phyloP scores from a whole-genome alignment of 164 flowering plant genomes.

The Dillenia suffruticosa region DNA sequence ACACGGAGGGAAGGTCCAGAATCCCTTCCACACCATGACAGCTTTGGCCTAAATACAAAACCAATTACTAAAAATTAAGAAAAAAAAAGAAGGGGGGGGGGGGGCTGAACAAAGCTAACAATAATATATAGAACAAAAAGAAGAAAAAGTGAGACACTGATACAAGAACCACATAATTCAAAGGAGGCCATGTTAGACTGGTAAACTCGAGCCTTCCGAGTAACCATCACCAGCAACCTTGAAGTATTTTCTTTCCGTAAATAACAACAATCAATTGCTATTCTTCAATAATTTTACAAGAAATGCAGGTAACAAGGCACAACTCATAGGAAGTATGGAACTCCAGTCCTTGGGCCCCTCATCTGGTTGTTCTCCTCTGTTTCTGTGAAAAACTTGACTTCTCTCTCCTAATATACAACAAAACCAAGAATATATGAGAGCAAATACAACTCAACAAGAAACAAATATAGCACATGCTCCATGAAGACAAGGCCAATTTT shows the following conservation, averaged over 20 bases:
- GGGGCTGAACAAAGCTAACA: too few relatives aligned
- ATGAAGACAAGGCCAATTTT: not conserved
- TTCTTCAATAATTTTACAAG: conserved; percentile 25
- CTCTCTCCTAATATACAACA: conserved; percentile 67
- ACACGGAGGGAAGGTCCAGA: too few relatives aligned
- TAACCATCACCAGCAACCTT: too few relatives aligned
- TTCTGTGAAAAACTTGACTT: conserved; percentile 97
- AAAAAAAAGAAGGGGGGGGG: too few relatives aligned
- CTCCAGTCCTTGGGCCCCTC: conserved; percentile 98
- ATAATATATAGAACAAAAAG: too few relatives aligned
- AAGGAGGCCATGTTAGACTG: too few relatives aligned
- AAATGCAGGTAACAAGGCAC: conserved; percentile 5
- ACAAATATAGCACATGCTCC: not conserved
- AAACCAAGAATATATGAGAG: not conserved
- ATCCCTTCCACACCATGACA: too few relatives aligned
- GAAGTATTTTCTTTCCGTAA: not conserved
- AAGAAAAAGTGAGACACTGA: too few relatives aligned
- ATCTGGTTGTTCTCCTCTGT: conserved; percentile 99
- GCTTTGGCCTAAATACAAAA: too few relatives aligned
- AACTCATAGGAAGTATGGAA: conserved; percentile 83
- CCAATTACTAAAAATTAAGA: too few relatives aligned
- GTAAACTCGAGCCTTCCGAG: too few relatives aligned
- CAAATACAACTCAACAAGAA: not conserved
- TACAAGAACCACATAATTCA: too few relatives aligned
- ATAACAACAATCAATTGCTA: conserved; percentile 5